Evolutionary conservation across 1,284 basidiomycete genomes (phyloP), one percentile per base, ranked within the genome.

Genomic region (Boletus smithii): DNA sequence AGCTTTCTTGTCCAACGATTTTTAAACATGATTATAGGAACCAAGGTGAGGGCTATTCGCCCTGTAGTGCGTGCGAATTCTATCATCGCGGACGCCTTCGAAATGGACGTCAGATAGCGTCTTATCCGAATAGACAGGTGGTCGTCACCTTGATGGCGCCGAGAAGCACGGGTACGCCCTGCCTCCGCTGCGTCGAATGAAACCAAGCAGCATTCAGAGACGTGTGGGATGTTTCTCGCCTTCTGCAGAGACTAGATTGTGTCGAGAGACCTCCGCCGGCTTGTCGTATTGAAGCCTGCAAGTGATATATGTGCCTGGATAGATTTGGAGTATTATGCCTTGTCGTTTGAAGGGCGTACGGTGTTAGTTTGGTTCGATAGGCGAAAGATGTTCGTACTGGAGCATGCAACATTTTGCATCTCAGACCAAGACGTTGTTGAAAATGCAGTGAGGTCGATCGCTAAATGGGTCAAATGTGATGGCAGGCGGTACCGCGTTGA

Each of bases 1-100:
- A 75, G 69, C 52, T 72, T 74, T 43, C 68, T 71, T 3, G 76
- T 69, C 54, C 73, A 76, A 45, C 72, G 64, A 46, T 80, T 85
- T 51, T 74, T 78, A 23, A 88, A 53, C 29, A 85, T 61, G 41
- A 88, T 59, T 26, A 86, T 59, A 30, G 87, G 87, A 10, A 88
- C 69, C 54, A 91, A 79, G 0, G 87, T 89, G 38, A 91, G 71
- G 0, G 79, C 80, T 47, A 91, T 73, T 48, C 88, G 77, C 32
- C 74, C 80, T 30, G 78, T 75, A 13, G 81, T 86, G 40, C 83
- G 76, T 13, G 80, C 76, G 17, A 84, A 42, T 58, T 85, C 81
- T 46, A 91, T 70, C 2, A 82, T 72, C 20, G 76, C 72, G 7
- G 80, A 80, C 7, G 76, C 69, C 80, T 81, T 31, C 6, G 27